Evolutionary conservation across 371 early-diverging fungal species (phyloP), one percentile per base, ranked within the genome.

Genomic region (Mucor indicus): DNA sequence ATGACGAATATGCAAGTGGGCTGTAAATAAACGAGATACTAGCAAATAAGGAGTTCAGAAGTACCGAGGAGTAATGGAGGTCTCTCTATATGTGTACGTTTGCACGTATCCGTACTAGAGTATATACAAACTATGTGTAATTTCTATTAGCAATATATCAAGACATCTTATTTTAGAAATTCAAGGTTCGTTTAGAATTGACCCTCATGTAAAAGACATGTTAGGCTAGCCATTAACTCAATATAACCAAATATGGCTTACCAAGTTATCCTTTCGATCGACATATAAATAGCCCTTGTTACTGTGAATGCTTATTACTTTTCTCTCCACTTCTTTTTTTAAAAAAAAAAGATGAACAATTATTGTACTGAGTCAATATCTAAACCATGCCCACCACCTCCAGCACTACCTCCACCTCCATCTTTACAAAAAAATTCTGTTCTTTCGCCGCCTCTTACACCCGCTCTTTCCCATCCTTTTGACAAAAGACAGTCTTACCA

Each of bases 371-470:
- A 60, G 16, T 39, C 53, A 24, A 36, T 60, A 15, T 45, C 50
- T n/a, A 60, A 51, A 55, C 37, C 51, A n/a, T 61, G 50, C 21
- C 49, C 56, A 47, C 47, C 48, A 29, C 22, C 49, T 4, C 22
- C 37, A n/a, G n/a, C n/a, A n/a, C 10, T 44, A 48, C 29, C 44
- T 32, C 22, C 32, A 29, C 11, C 41, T 16, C 1, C 42, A 42
- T n/a, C 48, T 41, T 25, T 48, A 41, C 60, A 67, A 31, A 48
- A 60, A 22, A 61, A 65, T 24, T 50, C 61, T 32, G 68, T 67
- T n/a, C 49, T 72, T 31, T 72, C 72, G 43, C 72, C 72, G 22
- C 72, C 72, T 13, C 51, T 67, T 32, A 72, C 72, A 25, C 72
- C 72, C 24, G 62, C 72, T 19, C 42, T 71, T 20, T 55, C 72